These are phyloP conservation scores for Skeletonema potamos DNA, from an alignment of 108 stramenopile species.

Conservation along the genomic window DNA sequence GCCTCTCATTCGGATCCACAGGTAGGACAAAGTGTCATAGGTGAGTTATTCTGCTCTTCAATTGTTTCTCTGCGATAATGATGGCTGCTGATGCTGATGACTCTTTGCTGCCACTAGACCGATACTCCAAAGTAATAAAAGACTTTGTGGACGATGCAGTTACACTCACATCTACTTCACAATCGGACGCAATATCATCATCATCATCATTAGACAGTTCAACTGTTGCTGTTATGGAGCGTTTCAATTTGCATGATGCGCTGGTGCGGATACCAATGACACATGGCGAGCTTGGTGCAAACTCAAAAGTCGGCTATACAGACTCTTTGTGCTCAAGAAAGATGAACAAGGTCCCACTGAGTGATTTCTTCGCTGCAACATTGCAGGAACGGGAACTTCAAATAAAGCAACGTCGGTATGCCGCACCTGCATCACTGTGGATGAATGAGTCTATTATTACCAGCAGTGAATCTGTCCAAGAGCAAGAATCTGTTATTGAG, in stretches of 20 bases:
- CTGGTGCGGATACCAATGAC: conserved; percentile 37
- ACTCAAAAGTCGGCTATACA: conserved; percentile 33
- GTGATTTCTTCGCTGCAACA: conserved; percentile 61
- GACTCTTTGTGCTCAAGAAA: conserved; percentile 26
- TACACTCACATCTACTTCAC: conserved; percentile 11
- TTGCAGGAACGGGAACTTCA: conserved; percentile 4
- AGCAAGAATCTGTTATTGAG: background rate
- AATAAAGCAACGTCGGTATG: background rate
- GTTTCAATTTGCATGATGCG: conserved; percentile 29
- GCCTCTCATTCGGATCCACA: conserved; percentile 52
- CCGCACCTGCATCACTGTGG: conserved; percentile 13
- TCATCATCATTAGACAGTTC: conserved; percentile 13
- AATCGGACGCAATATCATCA: background rate
- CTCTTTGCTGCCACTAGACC: too few relatives aligned
- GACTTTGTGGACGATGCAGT: conserved; percentile 45
- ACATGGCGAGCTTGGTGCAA: conserved; percentile 34
- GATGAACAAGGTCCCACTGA: conserved; percentile 45
- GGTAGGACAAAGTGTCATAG: conserved; percentile 55
- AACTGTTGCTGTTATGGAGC: conserved; percentile 46
- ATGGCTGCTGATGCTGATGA: too few relatives aligned
- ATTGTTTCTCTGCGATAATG: too few relatives aligned
- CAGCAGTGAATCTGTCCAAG: background rate
- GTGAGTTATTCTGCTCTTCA: conserved; percentile 36
- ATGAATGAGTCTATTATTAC: conserved; percentile 2
- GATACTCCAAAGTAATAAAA: conserved; percentile 41